Evolutionary conservation across 352 stramenopile genomes (phyloP).

Genomic region (Phytophthora agathidicida): DNA sequence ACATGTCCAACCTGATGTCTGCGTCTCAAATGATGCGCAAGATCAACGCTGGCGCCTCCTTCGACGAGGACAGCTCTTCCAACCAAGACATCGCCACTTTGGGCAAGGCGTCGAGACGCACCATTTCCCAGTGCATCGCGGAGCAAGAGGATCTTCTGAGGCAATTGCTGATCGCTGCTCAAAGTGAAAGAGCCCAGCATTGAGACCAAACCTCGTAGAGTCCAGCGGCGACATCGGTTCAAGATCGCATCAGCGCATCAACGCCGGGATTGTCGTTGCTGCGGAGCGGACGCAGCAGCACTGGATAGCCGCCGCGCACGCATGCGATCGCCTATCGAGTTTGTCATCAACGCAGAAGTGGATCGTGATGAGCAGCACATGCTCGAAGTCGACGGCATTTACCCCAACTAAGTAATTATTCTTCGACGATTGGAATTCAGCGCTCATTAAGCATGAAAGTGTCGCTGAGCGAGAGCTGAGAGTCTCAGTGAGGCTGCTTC

Average conservation of each 20-base stretch:
- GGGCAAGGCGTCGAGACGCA: constrained; percentile 9
- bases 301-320: constrained; percentile 27
- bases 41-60: constrained; percentile 24
- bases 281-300: neutral
- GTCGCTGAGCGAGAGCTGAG: too few relatives aligned
- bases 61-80: constrained; percentile 9
- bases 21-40: constrained; percentile 31
- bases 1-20: constrained; percentile 36
- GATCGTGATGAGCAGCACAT: neutral
- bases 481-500: too few relatives aligned
- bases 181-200: constrained; percentile 12
- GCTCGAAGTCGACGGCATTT: constrained; percentile 2
- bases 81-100: constrained; percentile 2
- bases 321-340: constrained; percentile 2
- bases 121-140: constrained; percentile 35
- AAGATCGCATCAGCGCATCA: constrained; percentile 14
- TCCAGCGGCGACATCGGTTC: neutral
- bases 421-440: too few relatives aligned
- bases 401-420: constrained; percentile 1
- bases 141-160: constrained; percentile 42
- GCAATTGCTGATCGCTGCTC: constrained; percentile 31
- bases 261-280: constrained; percentile 1
- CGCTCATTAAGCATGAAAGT: too few relatives aligned
- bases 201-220: constrained; percentile 11
- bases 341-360: neutral